Evolutionary conservation across 148 eudicot species (phyloP).

Genomic region (Rhododendron kiyosumense): DNA sequence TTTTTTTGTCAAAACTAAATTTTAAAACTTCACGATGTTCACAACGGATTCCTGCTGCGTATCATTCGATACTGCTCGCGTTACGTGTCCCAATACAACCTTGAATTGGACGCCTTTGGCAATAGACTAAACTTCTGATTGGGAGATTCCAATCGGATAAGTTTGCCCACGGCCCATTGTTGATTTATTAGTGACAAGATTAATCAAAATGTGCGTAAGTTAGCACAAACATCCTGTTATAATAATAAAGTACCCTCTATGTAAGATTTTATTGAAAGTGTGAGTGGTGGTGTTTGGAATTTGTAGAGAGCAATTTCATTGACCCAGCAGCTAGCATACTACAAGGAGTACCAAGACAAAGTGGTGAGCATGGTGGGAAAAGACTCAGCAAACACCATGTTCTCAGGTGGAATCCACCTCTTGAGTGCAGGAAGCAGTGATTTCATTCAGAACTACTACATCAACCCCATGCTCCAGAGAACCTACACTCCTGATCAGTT

Average conservation of each 20-base stretch:
- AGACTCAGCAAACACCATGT: constrained; percentile 48
- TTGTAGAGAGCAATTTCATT: constrained; percentile 61
- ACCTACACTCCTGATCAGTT: constrained; percentile 57
- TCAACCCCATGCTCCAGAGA: constrained; percentile 50
- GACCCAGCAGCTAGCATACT: constrained; percentile 59
- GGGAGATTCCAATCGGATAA: not conserved
- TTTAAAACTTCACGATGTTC: too few species aligned
- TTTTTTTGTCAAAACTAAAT: too few species aligned
- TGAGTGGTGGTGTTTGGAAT: not conserved
- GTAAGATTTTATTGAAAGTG: not conserved
- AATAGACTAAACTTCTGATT: too few species aligned
- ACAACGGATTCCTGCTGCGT: not conserved
- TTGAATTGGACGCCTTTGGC: not conserved
- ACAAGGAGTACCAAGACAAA: constrained; percentile 69
- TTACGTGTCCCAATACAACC: not conserved
- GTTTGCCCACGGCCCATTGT: not conserved
- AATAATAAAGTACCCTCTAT: not conserved
- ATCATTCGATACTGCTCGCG: not conserved
- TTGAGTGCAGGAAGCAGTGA: constrained; percentile 90
- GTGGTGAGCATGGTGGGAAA: constrained; percentile 62
- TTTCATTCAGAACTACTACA: constrained; percentile 77
- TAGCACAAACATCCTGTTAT: not conserved
- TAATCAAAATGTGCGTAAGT: not conserved
- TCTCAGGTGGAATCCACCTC: constrained; percentile 76
- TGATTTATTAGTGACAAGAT: not conserved